Conservation (phyloP, 2,329 filamentous ascomycete species). For the Boeremia lycopersici region DNA sequence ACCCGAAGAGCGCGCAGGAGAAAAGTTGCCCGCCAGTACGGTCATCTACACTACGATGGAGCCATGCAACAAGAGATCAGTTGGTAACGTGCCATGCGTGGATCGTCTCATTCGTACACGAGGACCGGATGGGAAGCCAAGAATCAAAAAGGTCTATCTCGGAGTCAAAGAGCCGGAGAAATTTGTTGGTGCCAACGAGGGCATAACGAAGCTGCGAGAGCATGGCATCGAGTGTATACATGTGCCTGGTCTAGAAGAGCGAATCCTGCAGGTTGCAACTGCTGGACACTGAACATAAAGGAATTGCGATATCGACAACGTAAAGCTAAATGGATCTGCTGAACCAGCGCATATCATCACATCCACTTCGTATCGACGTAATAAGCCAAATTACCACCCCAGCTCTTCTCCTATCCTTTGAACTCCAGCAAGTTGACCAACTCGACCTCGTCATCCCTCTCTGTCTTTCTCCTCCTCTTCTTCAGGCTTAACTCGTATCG, state of each 20-base stretch:
- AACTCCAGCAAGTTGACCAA: constrained; percentile 65
- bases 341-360: background rate
- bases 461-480: constrained; percentile 16
- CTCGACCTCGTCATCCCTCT: constrained; percentile 1
- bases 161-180: constrained; percentile 88
- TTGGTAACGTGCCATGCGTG: constrained; percentile 77
- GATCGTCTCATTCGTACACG: constrained; percentile 71
- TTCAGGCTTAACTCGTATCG: constrained; percentile 19
- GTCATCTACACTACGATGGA: constrained; percentile 93
- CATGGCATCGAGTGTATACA: constrained; percentile 76
- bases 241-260: constrained; percentile 75
- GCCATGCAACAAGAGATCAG: constrained; percentile 75
- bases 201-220: constrained; percentile 70
- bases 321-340: background rate
- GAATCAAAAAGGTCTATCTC: constrained; percentile 79
- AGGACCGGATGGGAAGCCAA: constrained; percentile 54
- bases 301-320: background rate
- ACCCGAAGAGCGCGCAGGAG: constrained; percentile 61
- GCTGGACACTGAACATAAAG: constrained; percentile 69
- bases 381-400: background rate
- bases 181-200: constrained; percentile 84
- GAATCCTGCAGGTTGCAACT: constrained; percentile 81
- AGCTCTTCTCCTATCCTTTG: constrained; percentile 73
- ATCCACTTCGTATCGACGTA: no score
- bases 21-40: constrained; percentile 59